phyloP scores from a whole-genome alignment of 495 filamentous ascomycete genomes.

The Lophiostoma macrostomum region DNA sequence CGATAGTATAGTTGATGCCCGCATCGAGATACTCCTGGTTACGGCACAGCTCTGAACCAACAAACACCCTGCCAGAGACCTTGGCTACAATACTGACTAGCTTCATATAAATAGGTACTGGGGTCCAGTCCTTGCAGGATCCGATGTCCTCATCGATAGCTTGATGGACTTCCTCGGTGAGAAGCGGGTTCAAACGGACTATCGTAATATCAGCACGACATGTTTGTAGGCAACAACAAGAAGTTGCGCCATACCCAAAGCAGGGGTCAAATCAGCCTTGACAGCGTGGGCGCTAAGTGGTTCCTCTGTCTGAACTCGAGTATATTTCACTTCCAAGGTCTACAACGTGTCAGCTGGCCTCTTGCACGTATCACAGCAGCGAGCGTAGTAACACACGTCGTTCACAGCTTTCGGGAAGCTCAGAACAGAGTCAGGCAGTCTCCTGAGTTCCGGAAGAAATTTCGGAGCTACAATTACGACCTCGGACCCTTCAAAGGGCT shows the following conservation, averaged over 20 bases:
- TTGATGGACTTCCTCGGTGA: slow-evolving; percentile 19
- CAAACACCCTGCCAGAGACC: slow-evolving; percentile 26
- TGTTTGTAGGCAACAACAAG: neutral
- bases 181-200: slow-evolving; percentile 24
- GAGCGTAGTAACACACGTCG: slow-evolving; percentile 10
- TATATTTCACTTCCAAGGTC: slow-evolving; percentile 29
- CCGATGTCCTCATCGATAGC: slow-evolving; percentile 24
- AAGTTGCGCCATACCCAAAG: slow-evolving; percentile 20
- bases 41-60: slow-evolving; percentile 26
- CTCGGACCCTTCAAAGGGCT: neutral
- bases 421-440: slow-evolving; percentile 20
- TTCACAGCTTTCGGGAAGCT: slow-evolving; percentile 12
- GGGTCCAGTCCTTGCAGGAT: slow-evolving; percentile 25
- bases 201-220: neutral
- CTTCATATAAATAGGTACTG: slow-evolving; percentile 16
- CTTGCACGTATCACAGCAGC: neutral
- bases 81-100: slow-evolving; percentile 22
- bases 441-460: slow-evolving; percentile 22
- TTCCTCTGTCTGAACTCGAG: slow-evolving; percentile 14
- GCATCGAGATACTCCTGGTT: slow-evolving; percentile 21
- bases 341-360: neutral
- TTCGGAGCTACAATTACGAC: slow-evolving; percentile 10
- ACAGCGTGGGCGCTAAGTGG: slow-evolving; percentile 6
- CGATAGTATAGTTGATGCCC: slow-evolving; percentile 29
- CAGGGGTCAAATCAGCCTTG: slow-evolving; percentile 29